Evolutionary conservation across 345 rosid species (phyloP).

Genomic region (Syzygium aqueum): DNA sequence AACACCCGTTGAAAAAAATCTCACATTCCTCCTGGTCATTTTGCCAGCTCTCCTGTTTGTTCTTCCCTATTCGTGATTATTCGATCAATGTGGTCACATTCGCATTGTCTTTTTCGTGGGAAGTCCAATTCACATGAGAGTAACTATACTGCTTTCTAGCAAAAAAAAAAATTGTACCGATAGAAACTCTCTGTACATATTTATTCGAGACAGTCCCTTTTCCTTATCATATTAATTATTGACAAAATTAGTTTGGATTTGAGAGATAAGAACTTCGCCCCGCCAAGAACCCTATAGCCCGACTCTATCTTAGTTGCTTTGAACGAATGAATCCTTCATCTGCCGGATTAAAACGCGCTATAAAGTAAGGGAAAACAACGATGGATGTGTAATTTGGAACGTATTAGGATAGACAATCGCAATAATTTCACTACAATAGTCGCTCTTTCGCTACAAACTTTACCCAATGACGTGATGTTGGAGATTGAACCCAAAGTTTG

Average conservation of each 20-base stretch:
- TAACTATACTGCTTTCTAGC: too few species aligned
- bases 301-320: neutral
- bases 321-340: neutral
- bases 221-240: neutral
- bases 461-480: neutral
- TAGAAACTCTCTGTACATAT: neutral
- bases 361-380: neutral
- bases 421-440: neutral
- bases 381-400: neutral
- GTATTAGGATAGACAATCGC: neutral
- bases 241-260: neutral
- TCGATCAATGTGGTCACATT: neutral
- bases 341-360: neutral
- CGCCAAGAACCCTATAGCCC: neutral
- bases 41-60: neutral
- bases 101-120: neutral
- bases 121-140: neutral
- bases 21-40: neutral
- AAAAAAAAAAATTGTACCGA: accelerated
- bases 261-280: neutral
- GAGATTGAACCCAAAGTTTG: neutral
- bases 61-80: neutral
- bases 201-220: neutral
- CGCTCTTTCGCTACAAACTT: neutral
- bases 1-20: neutral